Percentiles rank a stretch among this genome's conserved stretches.
phyloP scores from a whole-genome alignment of 257 asterid genomes.

The Salvia miltiorrhiza region DNA sequence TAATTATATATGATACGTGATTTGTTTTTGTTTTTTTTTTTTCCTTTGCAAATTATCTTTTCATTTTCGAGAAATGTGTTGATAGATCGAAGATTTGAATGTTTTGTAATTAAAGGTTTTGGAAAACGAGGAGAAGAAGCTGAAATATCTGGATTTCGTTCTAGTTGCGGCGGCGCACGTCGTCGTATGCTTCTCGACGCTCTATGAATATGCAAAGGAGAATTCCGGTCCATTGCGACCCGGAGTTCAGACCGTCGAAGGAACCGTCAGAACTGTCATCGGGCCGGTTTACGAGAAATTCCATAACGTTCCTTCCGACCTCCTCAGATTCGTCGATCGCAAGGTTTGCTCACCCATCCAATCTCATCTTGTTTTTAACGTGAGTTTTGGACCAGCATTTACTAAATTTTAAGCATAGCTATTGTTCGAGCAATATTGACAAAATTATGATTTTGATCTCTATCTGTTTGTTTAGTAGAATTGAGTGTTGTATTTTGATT shows the following conservation, averaged over 20 bases:
- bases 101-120: constrained; percentile 20
- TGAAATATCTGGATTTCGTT: constrained; percentile 67
- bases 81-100: neutral
- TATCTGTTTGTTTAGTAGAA: neutral
- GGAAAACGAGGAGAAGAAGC: constrained; percentile 38
- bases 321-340: constrained; percentile 66
- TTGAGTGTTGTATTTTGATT: neutral
- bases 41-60: neutral
- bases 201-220: constrained; percentile 67
- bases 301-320: constrained; percentile 47
- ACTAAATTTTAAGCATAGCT: neutral
- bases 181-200: constrained; percentile 47
- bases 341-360: constrained; percentile 39
- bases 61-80: neutral
- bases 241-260: constrained; percentile 74
- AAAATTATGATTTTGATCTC: too few species aligned
- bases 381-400: neutral
- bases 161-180: constrained; percentile 46
- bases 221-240: constrained; percentile 73
- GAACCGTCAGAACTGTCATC: constrained; percentile 52
- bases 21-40: neutral
- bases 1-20: neutral
- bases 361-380: neutral
- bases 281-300: constrained; percentile 70
- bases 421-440: neutral